A percentile compares a stretch with the other conserved stretches of the same genome.
phyloP scores from a whole-genome alignment of 2,329 filamentous ascomycete genomes.

The Xylariaceae sp. region DNA sequence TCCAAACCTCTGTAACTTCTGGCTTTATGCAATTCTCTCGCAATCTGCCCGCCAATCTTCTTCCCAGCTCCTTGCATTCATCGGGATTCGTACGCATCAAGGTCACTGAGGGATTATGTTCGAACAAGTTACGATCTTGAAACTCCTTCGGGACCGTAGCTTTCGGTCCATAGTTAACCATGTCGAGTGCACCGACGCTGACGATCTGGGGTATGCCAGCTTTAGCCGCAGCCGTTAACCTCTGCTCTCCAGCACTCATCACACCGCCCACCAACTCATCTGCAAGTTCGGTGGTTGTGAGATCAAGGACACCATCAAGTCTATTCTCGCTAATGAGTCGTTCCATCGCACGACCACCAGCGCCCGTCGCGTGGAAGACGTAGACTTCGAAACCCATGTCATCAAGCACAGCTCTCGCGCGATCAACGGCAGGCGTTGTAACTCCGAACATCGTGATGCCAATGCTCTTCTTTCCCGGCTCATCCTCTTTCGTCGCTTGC shows the following conservation, averaged over 20 bases:
- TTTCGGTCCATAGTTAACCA: slow-evolving; percentile 29
- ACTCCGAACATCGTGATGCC: slow-evolving; percentile 75
- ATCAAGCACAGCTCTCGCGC: slow-evolving; percentile 51
- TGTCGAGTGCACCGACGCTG: slow-evolving; percentile 55
- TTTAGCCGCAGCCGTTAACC: slow-evolving; percentile 56
- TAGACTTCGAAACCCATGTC: slow-evolving; percentile 52
- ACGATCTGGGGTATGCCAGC: slow-evolving; percentile 54
- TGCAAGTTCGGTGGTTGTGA: slow-evolving; percentile 70
- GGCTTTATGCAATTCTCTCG: slow-evolving; percentile 37
- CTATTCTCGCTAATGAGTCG: slow-evolving; percentile 53
- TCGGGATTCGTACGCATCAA: slow-evolving; percentile 61
- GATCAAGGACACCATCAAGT: slow-evolving; percentile 65
- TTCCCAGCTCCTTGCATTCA: slow-evolving; percentile 55
- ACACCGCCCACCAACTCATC: slow-evolving; percentile 63
- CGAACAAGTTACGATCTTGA: slow-evolving; percentile 49
- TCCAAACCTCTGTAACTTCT: slow-evolving; percentile 50
- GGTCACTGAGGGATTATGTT: slow-evolving; percentile 66
- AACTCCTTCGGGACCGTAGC: slow-evolving; percentile 49
- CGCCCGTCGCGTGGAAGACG: slow-evolving; percentile 68
- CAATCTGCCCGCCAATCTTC: slow-evolving; percentile 55
- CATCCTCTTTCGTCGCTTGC: neutral
- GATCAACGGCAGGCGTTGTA: slow-evolving; percentile 63
- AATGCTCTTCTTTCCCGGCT: slow-evolving; percentile 42
- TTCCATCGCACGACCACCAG: slow-evolving; percentile 69
- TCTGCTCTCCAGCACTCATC: slow-evolving; percentile 55